Evolutionary conservation across 192 early-diverging fungal genomes (phyloP).

Genomic region (Backusella circina): DNA sequence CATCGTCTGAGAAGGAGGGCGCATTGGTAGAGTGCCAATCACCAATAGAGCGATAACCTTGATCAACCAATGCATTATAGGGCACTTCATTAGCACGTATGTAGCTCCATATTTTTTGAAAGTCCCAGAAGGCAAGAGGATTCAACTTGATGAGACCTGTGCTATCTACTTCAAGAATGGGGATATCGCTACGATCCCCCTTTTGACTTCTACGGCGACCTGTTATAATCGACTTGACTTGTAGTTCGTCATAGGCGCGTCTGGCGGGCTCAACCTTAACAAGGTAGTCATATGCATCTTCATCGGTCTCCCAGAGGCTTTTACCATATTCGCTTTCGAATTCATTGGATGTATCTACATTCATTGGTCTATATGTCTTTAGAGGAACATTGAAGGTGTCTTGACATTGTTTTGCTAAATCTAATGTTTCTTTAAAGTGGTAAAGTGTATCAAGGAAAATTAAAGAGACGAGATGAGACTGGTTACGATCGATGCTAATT

Average conservation of each 20-base stretch:
- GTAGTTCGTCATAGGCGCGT: conserved; percentile 75
- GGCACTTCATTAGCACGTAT: conserved; percentile 82
- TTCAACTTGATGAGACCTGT: conserved; percentile 88
- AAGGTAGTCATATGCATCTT: conserved; percentile 80
- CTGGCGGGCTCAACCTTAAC: conserved; percentile 93
- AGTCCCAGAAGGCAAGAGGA: conserved; percentile 89
- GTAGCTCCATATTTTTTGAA: conserved; percentile 85
- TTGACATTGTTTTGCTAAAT: conserved; percentile 64
- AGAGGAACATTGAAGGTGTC: conserved; percentile 65
- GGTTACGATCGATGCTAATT: conserved; percentile 48
- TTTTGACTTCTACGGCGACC: conserved; percentile 87
- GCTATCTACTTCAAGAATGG: conserved; percentile 79
- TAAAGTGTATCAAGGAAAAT: conserved; percentile 96
- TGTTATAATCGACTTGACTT: conserved; percentile 77
- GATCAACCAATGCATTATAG: conserved; percentile 85
- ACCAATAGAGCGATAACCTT: conserved; percentile 90
- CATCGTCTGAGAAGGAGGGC: conserved; percentile 60
- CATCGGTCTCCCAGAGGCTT: conserved; percentile 81
- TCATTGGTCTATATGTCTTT: conserved; percentile 72
- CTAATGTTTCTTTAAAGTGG: conserved; percentile 91
- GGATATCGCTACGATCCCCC: conserved; percentile 72
- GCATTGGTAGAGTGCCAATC: conserved; percentile 89
- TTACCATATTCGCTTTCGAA: conserved; percentile 75
- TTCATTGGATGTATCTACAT: conserved; percentile 52
- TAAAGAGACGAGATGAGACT: conserved; percentile 61